phyloP scores from a whole-genome alignment of 371 early-diverging fungal genomes.

The Massospora cicadina region DNA sequence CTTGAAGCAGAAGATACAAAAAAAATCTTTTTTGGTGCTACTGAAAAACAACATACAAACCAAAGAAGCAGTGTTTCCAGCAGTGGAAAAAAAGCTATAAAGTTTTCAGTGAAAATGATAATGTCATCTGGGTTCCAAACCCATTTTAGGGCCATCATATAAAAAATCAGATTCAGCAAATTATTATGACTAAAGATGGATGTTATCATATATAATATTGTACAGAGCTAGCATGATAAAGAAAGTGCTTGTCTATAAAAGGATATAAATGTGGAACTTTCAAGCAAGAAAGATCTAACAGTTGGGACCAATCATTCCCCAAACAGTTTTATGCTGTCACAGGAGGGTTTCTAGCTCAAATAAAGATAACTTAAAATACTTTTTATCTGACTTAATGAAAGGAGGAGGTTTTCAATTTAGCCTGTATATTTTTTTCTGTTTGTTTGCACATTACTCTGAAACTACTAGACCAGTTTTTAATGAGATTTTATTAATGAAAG shows the following conservation, averaged over 20 bases:
- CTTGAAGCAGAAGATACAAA: constrained; percentile 32
- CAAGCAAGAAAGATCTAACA: constrained; percentile 45
- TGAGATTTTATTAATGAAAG: too few species aligned
- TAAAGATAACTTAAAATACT: neutral
- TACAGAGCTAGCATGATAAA: constrained; percentile 39
- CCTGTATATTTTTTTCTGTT: too few species aligned
- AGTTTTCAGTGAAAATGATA: constrained; percentile 36
- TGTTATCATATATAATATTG: constrained; percentile 42
- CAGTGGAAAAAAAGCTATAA: constrained; percentile 53
- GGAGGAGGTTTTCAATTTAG: too few species aligned
- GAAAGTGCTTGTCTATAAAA: constrained; percentile 48
- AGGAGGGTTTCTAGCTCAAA: neutral
- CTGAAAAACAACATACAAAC: constrained; percentile 9
- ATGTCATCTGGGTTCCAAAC: constrained; percentile 29
- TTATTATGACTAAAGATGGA: constrained; percentile 43
- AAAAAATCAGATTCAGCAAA: constrained; percentile 39
- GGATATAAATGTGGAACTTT: constrained; percentile 32
- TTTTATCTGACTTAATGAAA: too few species aligned
- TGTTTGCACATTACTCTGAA: too few species aligned
- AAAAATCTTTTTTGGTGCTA: constrained; percentile 21
- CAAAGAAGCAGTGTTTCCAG: constrained; percentile 39
- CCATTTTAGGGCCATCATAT: constrained; percentile 45
- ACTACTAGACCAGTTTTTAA: too few species aligned
- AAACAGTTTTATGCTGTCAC: neutral
- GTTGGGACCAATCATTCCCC: constrained; percentile 41